These are phyloP conservation scores for Rhynchospora pubera DNA, from an alignment of 176 grass and related monocot species.

Conservation along the genomic window DNA sequence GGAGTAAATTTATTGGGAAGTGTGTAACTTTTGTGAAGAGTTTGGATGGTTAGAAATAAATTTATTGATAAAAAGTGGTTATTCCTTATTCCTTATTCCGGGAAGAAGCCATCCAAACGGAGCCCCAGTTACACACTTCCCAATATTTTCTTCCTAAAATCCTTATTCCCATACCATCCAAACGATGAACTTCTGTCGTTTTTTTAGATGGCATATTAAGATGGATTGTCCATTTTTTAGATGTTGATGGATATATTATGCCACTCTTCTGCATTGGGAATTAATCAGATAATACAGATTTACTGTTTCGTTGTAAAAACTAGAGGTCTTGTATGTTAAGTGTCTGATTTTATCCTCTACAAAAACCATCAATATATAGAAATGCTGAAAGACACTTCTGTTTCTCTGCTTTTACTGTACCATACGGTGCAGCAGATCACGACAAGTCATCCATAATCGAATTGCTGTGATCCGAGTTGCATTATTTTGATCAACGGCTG, in stretches of 20 bases:
- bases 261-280: neutral
- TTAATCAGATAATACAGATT: neutral
- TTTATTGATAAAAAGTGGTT: too few relatives aligned
- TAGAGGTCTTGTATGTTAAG: neutral
- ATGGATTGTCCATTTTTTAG: neutral
- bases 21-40: too few relatives aligned
- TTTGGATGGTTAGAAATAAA: too few relatives aligned
- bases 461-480: neutral
- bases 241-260: neutral
- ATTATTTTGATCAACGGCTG: neutral
- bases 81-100: too few relatives aligned
- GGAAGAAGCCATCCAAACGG: too few relatives aligned
- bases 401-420: neutral
- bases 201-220: neutral
- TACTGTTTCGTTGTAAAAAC: neutral
- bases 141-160: too few relatives aligned
- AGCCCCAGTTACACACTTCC: too few relatives aligned
- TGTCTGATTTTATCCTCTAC: neutral
- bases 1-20: too few relatives aligned
- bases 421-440: neutral
- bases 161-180: too few relatives aligned
- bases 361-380: neutral
- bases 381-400: neutral
- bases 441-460: neutral
- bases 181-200: too few relatives aligned